Evolutionary conservation across 805 yeast species (phyloP), one percentile per base, ranked within the genome.

Genomic region (Spencermartinsiella europaea): DNA sequence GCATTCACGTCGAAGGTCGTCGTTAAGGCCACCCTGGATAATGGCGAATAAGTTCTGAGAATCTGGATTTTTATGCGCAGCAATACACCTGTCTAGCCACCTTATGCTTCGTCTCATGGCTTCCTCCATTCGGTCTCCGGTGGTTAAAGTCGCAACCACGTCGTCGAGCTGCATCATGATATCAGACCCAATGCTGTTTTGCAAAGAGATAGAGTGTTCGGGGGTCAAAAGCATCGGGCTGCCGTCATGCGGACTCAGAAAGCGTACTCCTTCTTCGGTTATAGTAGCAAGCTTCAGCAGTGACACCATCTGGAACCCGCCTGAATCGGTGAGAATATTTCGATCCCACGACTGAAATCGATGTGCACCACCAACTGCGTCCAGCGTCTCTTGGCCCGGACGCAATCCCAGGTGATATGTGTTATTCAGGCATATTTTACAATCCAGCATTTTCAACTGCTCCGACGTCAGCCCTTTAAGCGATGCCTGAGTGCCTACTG

Each of bases 151-250:
- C 28, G 66, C 62, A 3, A 71, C 73, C 4, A 71, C 75, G 45
- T 71, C 75, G 55, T 71, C 75, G 47, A 71, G 60, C 52, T 71
- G 75, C 75, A 71, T 71, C 63, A 71, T 71, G 47, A 71, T 71
- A 45, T 71, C 75, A 14, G 73, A 65, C 2, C 75, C 75, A 35
- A 71, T 71, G 40, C 68, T 59, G 50, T 71, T 71, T 48, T 71
- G 75, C 35, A 71, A 58, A 28, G 66, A 60, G 49, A 71, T 71
- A n/a, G 75, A 71, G 48, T 71, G 75, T 55, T 71, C 75, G 1
- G 75, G 75, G 4, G 75, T 71, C 37, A 71, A 54, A 19, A 71
- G 62, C 75, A 71, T 71, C 12, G 74, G 75, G 2, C 71, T 47
- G 19, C 71, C 73, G 44, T 71, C 75, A 50, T 71, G 75, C 15